phyloP scores from a whole-genome alignment of 176 grass and related monocot species.

The Otatea glauca region DNA sequence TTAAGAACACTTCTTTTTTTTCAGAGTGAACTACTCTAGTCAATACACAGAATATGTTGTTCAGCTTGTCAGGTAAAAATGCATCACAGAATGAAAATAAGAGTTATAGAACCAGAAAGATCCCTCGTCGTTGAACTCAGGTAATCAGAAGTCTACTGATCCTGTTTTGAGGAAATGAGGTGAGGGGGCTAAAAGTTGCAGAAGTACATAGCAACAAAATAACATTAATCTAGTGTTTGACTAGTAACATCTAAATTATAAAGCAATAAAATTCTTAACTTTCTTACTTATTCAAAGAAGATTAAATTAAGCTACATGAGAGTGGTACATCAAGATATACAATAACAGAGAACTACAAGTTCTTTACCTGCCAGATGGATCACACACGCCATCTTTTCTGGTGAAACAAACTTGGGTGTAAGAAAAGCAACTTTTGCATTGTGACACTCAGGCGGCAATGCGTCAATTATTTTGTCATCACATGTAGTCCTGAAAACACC shows the following conservation, averaged over 20 bases:
- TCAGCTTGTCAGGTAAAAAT: background rate
- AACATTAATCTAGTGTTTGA: background rate
- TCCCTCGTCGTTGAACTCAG: background rate
- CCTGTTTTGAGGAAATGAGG: background rate
- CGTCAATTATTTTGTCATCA: constrained; percentile 64
- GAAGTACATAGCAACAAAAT: background rate
- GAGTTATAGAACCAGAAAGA: background rate
- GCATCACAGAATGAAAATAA: background rate
- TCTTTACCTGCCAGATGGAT: constrained; percentile 90
- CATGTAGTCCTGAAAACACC: constrained; percentile 80
- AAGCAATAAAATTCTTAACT: constrained; percentile 26
- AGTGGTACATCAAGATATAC: constrained; percentile 12
- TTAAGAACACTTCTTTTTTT: background rate
- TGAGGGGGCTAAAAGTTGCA: background rate
- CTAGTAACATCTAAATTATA: background rate
- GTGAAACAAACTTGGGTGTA: constrained; percentile 67
- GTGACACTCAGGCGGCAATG: constrained; percentile 83
- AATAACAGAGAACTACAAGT: constrained; percentile 17
- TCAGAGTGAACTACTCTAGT: background rate
- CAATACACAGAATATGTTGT: background rate
- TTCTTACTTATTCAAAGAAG: constrained; percentile 20
- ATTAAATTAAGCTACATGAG: constrained; percentile 10
- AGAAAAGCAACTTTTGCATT: constrained; percentile 93
- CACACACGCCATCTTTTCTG: constrained; percentile 87
- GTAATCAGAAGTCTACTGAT: background rate